phyloP scores from a whole-genome alignment of 306 rosid species.

The Dalbergia oliveri region DNA sequence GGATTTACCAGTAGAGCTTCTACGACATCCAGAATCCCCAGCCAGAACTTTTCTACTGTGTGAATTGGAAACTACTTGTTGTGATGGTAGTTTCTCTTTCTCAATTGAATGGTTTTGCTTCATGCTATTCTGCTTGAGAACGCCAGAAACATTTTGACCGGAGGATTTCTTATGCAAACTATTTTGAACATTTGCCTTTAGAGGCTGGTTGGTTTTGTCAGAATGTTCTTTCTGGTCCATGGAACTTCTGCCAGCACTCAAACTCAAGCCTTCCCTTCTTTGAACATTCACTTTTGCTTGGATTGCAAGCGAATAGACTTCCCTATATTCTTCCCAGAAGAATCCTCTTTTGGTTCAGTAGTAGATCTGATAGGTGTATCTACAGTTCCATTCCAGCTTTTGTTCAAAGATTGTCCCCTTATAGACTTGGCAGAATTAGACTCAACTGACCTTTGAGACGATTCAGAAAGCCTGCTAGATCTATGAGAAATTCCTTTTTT shows the following conservation, averaged over 20 bases:
- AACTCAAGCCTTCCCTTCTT: conserved; percentile 68
- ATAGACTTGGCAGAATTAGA: conserved; percentile 69
- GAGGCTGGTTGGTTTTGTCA: conserved; percentile 61
- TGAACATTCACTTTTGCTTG: conserved; percentile 93
- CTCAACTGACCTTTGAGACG: conserved; percentile 63
- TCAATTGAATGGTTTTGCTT: conserved; percentile 67
- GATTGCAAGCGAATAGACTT: conserved; percentile 84
- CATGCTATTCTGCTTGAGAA: conserved; percentile 78
- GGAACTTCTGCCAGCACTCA: conserved; percentile 55
- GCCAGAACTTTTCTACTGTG: conserved; percentile 55
- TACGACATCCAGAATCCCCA: conserved; percentile 61
- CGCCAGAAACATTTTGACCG: conserved; percentile 54
- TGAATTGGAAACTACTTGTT: conserved; percentile 53
- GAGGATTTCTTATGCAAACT: conserved; percentile 58
- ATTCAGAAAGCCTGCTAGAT: conserved; percentile 56
- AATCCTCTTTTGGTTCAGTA: conserved; percentile 55
- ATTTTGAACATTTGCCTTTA: conserved; percentile 57
- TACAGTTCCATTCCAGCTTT: conserved; percentile 71
- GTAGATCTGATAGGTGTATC: conserved; percentile 55
- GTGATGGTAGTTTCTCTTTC: conserved; percentile 61
- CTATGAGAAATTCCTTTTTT: conserved; percentile 58
- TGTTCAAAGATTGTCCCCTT: conserved; percentile 74
- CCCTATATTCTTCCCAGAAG: conserved; percentile 56
- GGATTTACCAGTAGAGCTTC: conserved; percentile 56
- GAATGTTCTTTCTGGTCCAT: conserved; percentile 62